Percentiles rank a stretch among this genome's conserved stretches.
Evolutionary conservation across 2,329 filamentous ascomycete species (phyloP).

Genomic region (Aspergillus arachidicola): DNA sequence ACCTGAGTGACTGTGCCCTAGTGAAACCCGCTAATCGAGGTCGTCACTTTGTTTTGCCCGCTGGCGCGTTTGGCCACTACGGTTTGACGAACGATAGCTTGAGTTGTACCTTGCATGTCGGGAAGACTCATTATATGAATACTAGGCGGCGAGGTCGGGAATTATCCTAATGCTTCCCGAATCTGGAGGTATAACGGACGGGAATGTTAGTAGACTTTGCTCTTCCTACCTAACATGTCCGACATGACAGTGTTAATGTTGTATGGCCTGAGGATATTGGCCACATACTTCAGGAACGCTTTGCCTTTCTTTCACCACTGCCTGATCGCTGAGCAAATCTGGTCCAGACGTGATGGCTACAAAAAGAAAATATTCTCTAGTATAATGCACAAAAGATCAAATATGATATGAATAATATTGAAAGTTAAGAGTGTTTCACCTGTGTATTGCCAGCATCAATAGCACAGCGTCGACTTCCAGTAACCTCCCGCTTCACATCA

Average conservation of each 20-base stretch:
- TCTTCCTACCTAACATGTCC: not conserved
- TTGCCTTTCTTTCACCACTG: not conserved
- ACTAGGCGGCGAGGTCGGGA: not conserved
- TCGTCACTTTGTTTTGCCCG: not conserved
- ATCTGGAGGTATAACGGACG: not conserved
- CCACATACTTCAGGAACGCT: not conserved
- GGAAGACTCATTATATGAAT: not conserved
- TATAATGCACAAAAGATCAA: not conserved
- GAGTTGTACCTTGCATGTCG: not conserved
- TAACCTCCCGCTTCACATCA: slow-evolving; percentile 26
- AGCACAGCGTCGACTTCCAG: too few relatives aligned
- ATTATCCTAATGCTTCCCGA: not conserved
- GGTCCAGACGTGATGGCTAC: not conserved
- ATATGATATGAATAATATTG: not conserved
- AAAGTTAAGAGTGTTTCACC: not conserved
- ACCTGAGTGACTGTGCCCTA: not conserved
- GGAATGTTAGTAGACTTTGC: not conserved
- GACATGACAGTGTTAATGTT: not conserved
- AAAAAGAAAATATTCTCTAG: not conserved
- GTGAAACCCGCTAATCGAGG: not conserved
- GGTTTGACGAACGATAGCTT: not conserved
- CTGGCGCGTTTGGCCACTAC: not conserved
- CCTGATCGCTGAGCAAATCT: not conserved
- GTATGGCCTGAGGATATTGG: not conserved
- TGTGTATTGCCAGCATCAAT: not conserved